Evolutionary conservation across 129 eudicot species (phyloP).

Genomic region (Logfia minima): DNA sequence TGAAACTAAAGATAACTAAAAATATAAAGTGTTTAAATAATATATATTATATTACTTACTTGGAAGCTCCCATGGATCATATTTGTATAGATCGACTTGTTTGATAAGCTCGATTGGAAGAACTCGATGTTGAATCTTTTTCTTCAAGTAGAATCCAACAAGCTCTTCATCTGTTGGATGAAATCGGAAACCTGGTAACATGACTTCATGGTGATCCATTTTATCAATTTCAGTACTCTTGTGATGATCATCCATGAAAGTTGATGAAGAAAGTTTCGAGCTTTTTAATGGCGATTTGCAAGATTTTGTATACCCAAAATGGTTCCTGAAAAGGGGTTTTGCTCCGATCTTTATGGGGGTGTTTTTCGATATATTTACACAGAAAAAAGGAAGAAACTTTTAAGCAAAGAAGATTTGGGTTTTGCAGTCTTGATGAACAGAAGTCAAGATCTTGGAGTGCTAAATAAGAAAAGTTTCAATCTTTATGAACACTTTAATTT

Average conservation of each 20-base stretch:
- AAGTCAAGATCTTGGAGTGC: constrained; percentile 58
- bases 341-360: constrained; percentile 66
- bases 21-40: too few species aligned
- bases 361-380: constrained; percentile 31
- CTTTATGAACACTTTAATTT: constrained; percentile 10
- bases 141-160: constrained; percentile 77
- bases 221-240: constrained; percentile 41
- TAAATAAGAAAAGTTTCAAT: constrained; percentile 37
- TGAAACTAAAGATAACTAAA: background rate
- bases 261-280: constrained; percentile 8
- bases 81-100: constrained; percentile 85
- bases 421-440: constrained; percentile 35
- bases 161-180: constrained; percentile 97
- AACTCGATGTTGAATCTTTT: constrained; percentile 59
- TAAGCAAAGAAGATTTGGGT: constrained; percentile 24
- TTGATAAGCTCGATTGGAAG: constrained; percentile 76
- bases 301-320: constrained; percentile 28
- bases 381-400: constrained; percentile 17
- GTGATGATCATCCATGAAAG: constrained; percentile 64
- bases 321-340: constrained; percentile 55
- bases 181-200: constrained; percentile 89
- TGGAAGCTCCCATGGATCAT: constrained; percentile 97
- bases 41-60: constrained; percentile 43
- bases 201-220: constrained; percentile 57
- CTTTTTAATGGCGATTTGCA: background rate